Evolutionary conservation across 306 rosid species (phyloP).

Genomic region (Cicer cuneatum): DNA sequence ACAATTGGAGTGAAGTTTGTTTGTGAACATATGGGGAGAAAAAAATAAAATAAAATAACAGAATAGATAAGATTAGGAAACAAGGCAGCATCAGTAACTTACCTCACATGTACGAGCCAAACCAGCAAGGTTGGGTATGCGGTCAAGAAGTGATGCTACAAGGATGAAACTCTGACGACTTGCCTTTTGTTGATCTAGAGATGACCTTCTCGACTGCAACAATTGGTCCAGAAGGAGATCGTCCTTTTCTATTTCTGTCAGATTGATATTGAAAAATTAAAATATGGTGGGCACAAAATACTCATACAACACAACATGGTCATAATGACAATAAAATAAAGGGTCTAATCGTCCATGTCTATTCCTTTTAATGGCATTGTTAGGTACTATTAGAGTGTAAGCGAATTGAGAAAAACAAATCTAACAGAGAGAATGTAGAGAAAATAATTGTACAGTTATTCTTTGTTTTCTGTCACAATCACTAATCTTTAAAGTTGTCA

Average conservation of each 20-base stretch:
- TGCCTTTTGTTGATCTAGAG: slow-evolving; percentile 60
- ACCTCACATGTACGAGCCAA: slow-evolving; percentile 98
- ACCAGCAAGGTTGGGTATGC: slow-evolving; percentile 97
- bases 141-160: slow-evolving; percentile 92
- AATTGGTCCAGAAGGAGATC: slow-evolving; percentile 82
- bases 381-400: background rate
- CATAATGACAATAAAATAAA: slow-evolving; percentile 8
- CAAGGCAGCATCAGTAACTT: slow-evolving; percentile 38
- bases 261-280: slow-evolving; percentile 42
- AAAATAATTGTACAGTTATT: background rate
- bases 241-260: slow-evolving; percentile 83
- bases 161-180: slow-evolving; percentile 71
- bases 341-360: background rate
- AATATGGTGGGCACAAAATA: slow-evolving; percentile 23
- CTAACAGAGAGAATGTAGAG: background rate
- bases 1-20: slow-evolving; percentile 34
- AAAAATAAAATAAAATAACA: background rate
- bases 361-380: slow-evolving; percentile 9
- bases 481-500: background rate
- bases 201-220: slow-evolving; percentile 70
- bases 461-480: background rate
- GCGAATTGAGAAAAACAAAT: background rate
- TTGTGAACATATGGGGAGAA: slow-evolving; percentile 5
- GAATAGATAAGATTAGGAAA: slow-evolving; percentile 27
- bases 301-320: background rate